phyloP scores from a whole-genome alignment of 768 basidiomycete species.

The Leccinum sublutescens region DNA sequence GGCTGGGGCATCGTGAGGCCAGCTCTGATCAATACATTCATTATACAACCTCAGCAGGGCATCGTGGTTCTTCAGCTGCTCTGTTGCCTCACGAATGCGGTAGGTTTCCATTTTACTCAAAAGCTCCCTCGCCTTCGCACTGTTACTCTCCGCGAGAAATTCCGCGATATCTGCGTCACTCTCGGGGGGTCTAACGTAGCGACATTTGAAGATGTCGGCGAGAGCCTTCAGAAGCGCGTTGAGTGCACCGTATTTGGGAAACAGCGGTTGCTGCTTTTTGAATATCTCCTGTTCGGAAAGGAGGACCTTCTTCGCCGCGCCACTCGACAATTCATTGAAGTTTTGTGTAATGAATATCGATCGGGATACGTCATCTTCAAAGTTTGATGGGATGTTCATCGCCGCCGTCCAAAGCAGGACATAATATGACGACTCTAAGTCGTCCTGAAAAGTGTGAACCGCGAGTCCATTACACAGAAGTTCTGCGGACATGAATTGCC shows the following conservation, averaged over 20 bases:
- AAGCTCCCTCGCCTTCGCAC: too few relatives aligned
- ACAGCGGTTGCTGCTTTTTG: neutral
- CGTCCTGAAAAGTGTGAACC: neutral
- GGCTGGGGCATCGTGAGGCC: neutral
- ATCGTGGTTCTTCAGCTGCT: too few relatives aligned
- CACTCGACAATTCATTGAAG: neutral
- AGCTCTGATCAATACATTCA: neutral
- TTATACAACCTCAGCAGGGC: neutral
- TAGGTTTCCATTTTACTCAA: too few relatives aligned
- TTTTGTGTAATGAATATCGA: neutral
- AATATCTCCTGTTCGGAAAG: neutral
- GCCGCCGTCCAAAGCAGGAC: neutral
- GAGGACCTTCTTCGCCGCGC: neutral
- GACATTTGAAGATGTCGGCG: neutral
- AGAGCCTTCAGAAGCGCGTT: neutral
- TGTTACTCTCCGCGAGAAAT: too few relatives aligned
- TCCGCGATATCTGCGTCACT: too few relatives aligned
- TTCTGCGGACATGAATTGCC: neutral
- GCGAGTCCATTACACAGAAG: neutral
- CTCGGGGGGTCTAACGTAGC: too few relatives aligned
- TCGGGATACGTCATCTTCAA: neutral
- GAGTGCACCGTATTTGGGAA: neutral
- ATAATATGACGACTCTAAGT: neutral
- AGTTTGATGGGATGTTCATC: neutral
- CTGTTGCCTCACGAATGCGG: too few relatives aligned